Base-by-base conservation (phyloP, 1,284 basidiomycete genomes). In the Austroboletus olivaceoglutinosus region DNA sequence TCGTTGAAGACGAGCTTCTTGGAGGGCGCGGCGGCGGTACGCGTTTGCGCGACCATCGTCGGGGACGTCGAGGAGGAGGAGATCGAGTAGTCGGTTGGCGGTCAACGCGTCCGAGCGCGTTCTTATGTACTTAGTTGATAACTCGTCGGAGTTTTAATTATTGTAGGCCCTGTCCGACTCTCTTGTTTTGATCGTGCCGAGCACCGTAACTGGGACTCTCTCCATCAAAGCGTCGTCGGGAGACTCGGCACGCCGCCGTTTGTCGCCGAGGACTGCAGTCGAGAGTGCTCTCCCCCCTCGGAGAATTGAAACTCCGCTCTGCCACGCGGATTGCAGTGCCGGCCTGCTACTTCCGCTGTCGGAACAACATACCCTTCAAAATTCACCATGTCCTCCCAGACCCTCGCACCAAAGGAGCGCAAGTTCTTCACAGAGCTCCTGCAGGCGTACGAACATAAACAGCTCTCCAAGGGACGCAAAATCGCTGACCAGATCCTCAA, bases 401-500 rank as follows among this genome's bases (percentile, higher is more conserved):
- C 69, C 7, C 80, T 97, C 38, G 81, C 93, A 1, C 81, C 85
- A 29, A 96, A 95, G 71, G 93, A 98, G 74, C 82, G 84, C 19
- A 75, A 82, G 27, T 80, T 95, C 38, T 98, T 98, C 81, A 87
- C 89, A 59, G 90, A 94, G 62, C 76, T 98, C 40, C 76, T 99
- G n/a, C 84, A 85, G 29, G 76, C 88, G 36, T 99, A 99, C 72
- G 96, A 99, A 73, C 81, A 85, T 22, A 86, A 91, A 64, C 89
- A 93, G 68, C 86, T 95, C 70, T 90, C 93, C 65, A 91, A 92
- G 63, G 95, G 89, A 34, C 77, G 93, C 61, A 98, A 98, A 72
- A 85, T 90, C 10, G 93, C 93, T 2, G 95, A 99, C 71, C 81
- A 86, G 61, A 95, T 99, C 66, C 83, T 99, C 68, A 96, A 93